Conservation (phyloP, 352 stramenopile genomes). For the Globisporangium carolinianum region DNA sequence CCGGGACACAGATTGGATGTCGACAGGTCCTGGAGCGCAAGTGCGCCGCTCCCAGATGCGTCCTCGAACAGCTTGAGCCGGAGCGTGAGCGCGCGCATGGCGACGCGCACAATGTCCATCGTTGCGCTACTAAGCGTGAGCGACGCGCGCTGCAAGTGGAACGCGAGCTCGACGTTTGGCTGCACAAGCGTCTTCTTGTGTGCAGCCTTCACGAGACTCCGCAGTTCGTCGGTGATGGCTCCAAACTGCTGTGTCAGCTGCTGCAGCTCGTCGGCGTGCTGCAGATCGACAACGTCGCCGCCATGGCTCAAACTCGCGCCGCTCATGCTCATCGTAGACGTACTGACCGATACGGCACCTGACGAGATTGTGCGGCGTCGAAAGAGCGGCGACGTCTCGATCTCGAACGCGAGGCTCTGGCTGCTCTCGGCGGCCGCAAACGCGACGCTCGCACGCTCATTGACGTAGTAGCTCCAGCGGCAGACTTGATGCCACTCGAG, state of each 20-base stretch:
- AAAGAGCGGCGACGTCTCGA: slow-evolving; percentile 42
- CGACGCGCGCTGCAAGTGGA: slow-evolving; percentile 44
- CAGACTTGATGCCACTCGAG: slow-evolving; percentile 52
- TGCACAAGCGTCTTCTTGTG: slow-evolving; percentile 31
- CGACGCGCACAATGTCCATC: slow-evolving; percentile 51
- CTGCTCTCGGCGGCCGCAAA: slow-evolving; percentile 32
- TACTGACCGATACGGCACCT: slow-evolving; percentile 22
- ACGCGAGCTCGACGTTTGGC: slow-evolving; percentile 62
- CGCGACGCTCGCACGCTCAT: slow-evolving; percentile 32
- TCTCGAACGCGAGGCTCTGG: slow-evolving; percentile 25
- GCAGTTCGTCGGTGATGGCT: slow-evolving; percentile 32
- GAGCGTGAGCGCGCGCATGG: slow-evolving; percentile 37
- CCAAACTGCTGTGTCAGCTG: slow-evolving; percentile 35
- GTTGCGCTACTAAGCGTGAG: slow-evolving; percentile 53
- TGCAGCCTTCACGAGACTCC: slow-evolving; percentile 26
- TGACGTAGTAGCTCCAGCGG: slow-evolving; percentile 44
- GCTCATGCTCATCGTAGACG: slow-evolving; percentile 32
- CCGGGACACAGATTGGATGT: slow-evolving; percentile 59
- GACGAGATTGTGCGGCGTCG: slow-evolving; percentile 22
- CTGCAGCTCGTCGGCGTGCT: slow-evolving; percentile 42
- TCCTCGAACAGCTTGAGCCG: slow-evolving; percentile 65
- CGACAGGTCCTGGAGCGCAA: slow-evolving; percentile 53
- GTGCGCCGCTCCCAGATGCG: slow-evolving; percentile 49
- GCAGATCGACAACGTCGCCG: not conserved
- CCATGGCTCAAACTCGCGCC: not conserved